Conservation (phyloP, 768 basidiomycete species). For the Trametes gibbosa region DNA sequence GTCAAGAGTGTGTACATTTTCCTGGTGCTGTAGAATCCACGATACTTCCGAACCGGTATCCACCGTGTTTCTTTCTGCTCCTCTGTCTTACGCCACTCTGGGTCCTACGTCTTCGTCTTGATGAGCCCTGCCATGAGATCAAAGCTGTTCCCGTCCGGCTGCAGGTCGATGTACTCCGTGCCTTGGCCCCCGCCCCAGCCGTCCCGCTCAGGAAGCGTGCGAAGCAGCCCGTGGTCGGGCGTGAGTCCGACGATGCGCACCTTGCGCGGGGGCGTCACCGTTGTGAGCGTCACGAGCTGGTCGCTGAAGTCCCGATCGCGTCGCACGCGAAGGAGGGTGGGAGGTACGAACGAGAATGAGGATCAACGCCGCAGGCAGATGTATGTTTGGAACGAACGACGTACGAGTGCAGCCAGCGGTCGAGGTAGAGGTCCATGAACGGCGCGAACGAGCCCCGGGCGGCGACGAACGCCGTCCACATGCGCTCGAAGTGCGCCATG, state of each 20-base stretch:
- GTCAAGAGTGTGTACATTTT: too few species aligned
- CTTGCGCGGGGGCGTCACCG: constrained; percentile 59
- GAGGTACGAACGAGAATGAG: too few species aligned
- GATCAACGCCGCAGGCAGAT: too few species aligned
- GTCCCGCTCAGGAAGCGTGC: constrained; percentile 65
- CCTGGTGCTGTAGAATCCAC: too few species aligned
- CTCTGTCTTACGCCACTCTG: not conserved
- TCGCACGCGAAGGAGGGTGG: too few species aligned
- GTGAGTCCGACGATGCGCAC: constrained; percentile 88
- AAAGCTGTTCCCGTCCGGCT: constrained; percentile 97
- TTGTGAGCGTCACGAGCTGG: constrained; percentile 80
- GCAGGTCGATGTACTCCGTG: constrained; percentile 76
- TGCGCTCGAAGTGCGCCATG: constrained; percentile 68
- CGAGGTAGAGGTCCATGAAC: constrained; percentile 77
- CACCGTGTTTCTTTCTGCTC: too few species aligned
- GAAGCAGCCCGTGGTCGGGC: constrained; percentile 79
- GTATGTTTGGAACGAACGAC: constrained; percentile 36
- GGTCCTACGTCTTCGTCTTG: constrained; percentile 41
- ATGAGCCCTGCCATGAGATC: constrained; percentile 92
- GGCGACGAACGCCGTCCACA: constrained; percentile 74
- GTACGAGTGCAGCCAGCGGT: constrained; percentile 89
- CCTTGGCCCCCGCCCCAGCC: constrained; percentile 29
- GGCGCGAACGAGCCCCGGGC: constrained; percentile 71
- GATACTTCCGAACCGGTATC: too few species aligned
- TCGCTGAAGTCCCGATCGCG: too few species aligned